Conservation (phyloP, 345 rosid species). For the Acer saccharum region DNA sequence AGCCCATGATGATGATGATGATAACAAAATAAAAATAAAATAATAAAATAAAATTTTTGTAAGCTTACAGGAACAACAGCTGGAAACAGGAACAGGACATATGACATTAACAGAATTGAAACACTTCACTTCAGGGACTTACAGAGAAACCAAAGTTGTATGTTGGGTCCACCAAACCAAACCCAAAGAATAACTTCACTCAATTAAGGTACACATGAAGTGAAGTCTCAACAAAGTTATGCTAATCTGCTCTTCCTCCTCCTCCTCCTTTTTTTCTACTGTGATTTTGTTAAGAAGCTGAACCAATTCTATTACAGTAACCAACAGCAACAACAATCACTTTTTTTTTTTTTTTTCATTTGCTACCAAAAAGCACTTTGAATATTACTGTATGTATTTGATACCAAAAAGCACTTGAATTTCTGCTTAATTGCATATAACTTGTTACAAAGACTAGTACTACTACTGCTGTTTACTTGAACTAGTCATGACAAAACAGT, state of each 20-base stretch:
- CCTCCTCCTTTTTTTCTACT: not conserved
- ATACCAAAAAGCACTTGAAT: not conserved
- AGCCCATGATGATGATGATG: not conserved
- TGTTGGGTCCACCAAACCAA: conserved; percentile 33
- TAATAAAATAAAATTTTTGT: not conserved
- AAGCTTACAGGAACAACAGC: conserved; percentile 29
- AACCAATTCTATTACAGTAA: not conserved
- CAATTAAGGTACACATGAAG: conserved; percentile 19
- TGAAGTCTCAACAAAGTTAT: conserved; percentile 16
- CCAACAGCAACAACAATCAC: not conserved
- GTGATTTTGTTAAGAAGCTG: not conserved
- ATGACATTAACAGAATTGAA: conserved; percentile 28
- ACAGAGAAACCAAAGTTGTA: conserved; percentile 15
- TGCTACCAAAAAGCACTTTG: not conserved
- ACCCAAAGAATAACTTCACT: conserved; percentile 11
- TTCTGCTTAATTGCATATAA: not conserved
- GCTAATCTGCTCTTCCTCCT: not conserved
- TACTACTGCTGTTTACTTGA: not conserved
- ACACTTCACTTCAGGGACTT: conserved; percentile 22
- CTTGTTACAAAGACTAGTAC: not conserved
- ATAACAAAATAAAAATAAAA: too few relatives aligned
- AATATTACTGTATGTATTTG: not conserved
- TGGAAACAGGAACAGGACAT: conserved; percentile 29
- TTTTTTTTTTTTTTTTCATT: not conserved
- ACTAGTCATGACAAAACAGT: not conserved